phyloP scores from a whole-genome alignment of 2,329 filamentous ascomycete species.

The Fusarium sp. region DNA sequence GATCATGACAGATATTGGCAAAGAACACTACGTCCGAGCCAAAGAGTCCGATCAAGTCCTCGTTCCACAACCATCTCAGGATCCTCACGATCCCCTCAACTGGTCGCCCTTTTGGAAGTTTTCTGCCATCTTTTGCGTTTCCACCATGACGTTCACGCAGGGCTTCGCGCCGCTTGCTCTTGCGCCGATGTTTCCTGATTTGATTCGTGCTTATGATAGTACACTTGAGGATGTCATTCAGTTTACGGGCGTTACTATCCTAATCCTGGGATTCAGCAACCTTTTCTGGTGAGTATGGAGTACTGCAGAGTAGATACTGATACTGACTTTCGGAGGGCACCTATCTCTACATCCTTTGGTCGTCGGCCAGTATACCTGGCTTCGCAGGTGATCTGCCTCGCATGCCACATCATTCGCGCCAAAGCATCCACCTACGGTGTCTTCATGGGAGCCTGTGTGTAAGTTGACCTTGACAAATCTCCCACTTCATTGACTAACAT shows the following conservation, averaged over 20 bases:
- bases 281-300: not conserved
- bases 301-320: accelerated
- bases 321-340: not conserved
- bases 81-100: slow-evolving; percentile 12
- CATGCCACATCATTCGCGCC: not conserved
- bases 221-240: not conserved
- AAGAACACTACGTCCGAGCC: slow-evolving; percentile 27
- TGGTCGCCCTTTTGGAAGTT: slow-evolving; percentile 10
- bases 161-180: slow-evolving; percentile 7
- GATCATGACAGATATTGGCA: slow-evolving; percentile 36
- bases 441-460: slow-evolving; percentile 13
- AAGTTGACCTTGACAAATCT: accelerated
- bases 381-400: slow-evolving; percentile 6
- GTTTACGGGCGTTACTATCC: slow-evolving; percentile 5
- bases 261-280: slow-evolving; percentile 1
- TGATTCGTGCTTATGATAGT: slow-evolving; percentile 2
- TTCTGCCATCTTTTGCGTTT: slow-evolving; percentile 4
- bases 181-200: slow-evolving; percentile 3
- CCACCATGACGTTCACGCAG: slow-evolving; percentile 5
- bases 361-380: slow-evolving; percentile 7
- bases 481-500: accelerated
- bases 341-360: not conserved
- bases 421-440: slow-evolving; percentile 5
- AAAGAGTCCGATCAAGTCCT: slow-evolving; percentile 30
- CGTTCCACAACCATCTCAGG: slow-evolving; percentile 21